Evolutionary conservation across 1,139 yeast genomes (phyloP).

Genomic region (Hemisphaericaspora xylanilytica): DNA sequence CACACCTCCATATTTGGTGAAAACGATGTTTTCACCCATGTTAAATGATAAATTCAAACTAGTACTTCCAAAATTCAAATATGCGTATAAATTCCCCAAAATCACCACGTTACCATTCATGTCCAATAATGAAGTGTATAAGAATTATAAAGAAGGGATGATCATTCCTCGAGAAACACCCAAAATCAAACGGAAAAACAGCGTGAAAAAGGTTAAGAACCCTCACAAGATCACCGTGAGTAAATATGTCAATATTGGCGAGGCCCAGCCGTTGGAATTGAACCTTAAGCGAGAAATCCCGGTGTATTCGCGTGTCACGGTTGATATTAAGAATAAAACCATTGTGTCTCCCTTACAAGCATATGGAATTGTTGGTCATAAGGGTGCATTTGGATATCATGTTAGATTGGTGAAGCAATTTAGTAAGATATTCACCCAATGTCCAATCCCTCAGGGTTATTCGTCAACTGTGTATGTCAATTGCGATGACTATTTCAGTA

Average conservation of each 20-base stretch:
- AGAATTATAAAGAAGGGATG: slow-evolving; percentile 61
- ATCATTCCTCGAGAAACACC: slow-evolving; percentile 57
- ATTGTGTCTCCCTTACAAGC: slow-evolving; percentile 75
- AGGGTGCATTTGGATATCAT: slow-evolving; percentile 68
- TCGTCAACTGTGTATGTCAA: slow-evolving; percentile 62
- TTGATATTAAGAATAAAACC: slow-evolving; percentile 58
- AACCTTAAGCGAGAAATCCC: slow-evolving; percentile 61
- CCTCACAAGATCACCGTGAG: slow-evolving; percentile 47
- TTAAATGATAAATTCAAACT: slow-evolving; percentile 22
- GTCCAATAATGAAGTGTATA: slow-evolving; percentile 42
- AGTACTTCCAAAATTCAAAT: slow-evolving; percentile 45
- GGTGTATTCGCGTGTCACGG: slow-evolving; percentile 76
- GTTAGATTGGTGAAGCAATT: slow-evolving; percentile 66
- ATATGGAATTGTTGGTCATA: slow-evolving; percentile 60
- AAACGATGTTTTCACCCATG: slow-evolving; percentile 49
- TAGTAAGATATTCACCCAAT: slow-evolving; percentile 67
- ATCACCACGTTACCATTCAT: slow-evolving; percentile 73
- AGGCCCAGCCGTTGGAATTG: slow-evolving; percentile 53
- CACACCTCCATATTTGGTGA: slow-evolving; percentile 80
- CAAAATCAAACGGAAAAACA: slow-evolving; percentile 32
- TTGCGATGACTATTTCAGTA: slow-evolving; percentile 60
- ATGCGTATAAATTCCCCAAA: slow-evolving; percentile 71
- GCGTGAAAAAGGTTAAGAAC: slow-evolving; percentile 43
- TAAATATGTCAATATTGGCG: slow-evolving; percentile 75
- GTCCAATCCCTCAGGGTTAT: slow-evolving; percentile 68